Evolutionary conservation across 768 basidiomycete species (phyloP), one percentile per base, ranked within the genome.

Genomic region (Floccularia luteovirens): DNA sequence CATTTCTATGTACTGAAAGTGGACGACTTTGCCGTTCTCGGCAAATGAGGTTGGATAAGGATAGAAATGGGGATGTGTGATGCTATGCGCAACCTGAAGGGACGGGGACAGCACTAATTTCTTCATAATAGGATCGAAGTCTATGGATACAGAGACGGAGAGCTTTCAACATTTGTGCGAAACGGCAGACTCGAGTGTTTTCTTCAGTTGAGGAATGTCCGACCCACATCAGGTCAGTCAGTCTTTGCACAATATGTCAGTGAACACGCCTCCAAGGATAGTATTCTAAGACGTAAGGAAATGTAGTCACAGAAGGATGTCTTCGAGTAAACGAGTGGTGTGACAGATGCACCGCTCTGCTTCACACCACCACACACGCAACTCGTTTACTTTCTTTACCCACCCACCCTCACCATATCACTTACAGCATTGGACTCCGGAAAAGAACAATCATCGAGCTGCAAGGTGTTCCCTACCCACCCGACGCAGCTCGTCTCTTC

Each of bases 191-290:
- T 38, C 48, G 43, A 21, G 4, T 2, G 25, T 52, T 51, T 41
- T 49, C 47, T 17, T 49, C 21, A 19, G 47, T 49, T 13, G 49
- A 52, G 1, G 49, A 50, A 17, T 36, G 46, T 24, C 23, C 49
- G 13, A 46, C 35, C 47, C 51, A 55, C 39, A 24, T 47, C 41
- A 52, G 39, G 34, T 51, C 51, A 5, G 46, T 55, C 31, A 53
- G 35, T 11, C 43, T 38, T 48, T 53, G 49, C 8, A 53, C 44
- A 24, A 55, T 49, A 28, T 49, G 42, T 52, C 45, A 13, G 47
- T 52, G 41, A 50, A 43, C 11, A 54, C 47, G 6, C 36, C 40
- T 5, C 48, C 51, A 36, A 54, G n/a, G n/a, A n/a, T n/a, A n/a
- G n/a, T n/a, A n/a, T n/a, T n/a, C n/a, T n/a, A n/a, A n/a, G n/a